A percentile compares a stretch with the other conserved stretches of the same genome.
Evolutionary conservation across 2,329 filamentous ascomycete species (phyloP).

Genomic region (Raffaelea albimanens): DNA sequence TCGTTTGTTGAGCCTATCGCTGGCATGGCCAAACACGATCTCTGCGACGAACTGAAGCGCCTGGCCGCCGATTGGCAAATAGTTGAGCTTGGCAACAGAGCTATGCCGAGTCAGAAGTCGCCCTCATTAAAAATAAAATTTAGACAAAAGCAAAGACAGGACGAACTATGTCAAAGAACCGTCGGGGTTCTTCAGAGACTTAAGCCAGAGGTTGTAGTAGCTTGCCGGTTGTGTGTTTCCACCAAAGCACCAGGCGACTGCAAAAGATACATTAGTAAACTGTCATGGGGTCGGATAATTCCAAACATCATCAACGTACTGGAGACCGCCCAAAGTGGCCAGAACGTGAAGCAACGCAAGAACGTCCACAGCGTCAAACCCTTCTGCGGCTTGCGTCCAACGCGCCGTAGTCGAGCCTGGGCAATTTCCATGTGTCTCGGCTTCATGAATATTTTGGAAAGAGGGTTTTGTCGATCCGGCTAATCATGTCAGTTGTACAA

Average conservation of each 20-base stretch:
- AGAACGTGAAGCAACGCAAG: slow-evolving; percentile 4
- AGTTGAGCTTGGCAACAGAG: slow-evolving; percentile 4
- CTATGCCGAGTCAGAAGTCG: background rate
- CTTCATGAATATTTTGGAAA: slow-evolving; percentile 3
- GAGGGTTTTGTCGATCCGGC: slow-evolving; percentile 1
- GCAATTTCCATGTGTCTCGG: slow-evolving; percentile 1
- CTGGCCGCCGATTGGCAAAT: slow-evolving; percentile 5
- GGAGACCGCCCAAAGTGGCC: slow-evolving; percentile 4
- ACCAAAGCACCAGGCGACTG: slow-evolving; percentile 3
- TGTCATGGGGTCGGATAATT: too few species aligned
- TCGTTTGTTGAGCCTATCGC: background rate
- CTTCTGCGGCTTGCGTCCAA: background rate
- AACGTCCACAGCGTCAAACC: slow-evolving; percentile 4
- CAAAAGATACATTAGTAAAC: too few species aligned
- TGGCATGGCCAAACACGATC: slow-evolving; percentile 1
- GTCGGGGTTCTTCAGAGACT: slow-evolving; percentile 1
- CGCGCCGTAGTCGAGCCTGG: background rate
- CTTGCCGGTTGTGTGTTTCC: slow-evolving; percentile 1
- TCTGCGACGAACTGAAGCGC: slow-evolving; percentile 10
- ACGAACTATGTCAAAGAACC: slow-evolving; percentile 1
- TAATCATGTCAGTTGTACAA: background rate
- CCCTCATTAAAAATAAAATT: too few species aligned
- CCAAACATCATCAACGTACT: background rate
- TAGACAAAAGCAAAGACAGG: background rate
- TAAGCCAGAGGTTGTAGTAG: slow-evolving; percentile 5